phyloP scores from a whole-genome alignment of 2,329 filamentous ascomycete species.

The Aureobasidium subglaciale region DNA sequence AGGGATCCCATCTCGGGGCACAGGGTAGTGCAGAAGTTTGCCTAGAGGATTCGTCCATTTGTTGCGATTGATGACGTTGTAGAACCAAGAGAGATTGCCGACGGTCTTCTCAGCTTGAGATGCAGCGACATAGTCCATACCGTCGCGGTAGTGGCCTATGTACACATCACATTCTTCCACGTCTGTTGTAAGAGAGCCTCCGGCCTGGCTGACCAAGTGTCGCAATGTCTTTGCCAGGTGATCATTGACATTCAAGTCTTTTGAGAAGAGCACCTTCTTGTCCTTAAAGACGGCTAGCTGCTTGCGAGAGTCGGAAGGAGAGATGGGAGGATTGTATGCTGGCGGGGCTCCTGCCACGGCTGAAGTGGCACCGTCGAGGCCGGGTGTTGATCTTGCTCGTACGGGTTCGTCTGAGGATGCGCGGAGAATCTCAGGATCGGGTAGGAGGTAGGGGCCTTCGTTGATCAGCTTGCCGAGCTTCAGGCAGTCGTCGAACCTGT shows the following conservation, averaged over 20 bases:
- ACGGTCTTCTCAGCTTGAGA: constrained; percentile 73
- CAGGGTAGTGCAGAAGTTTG: constrained; percentile 81
- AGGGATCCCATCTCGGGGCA: constrained; percentile 67
- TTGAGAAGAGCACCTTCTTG: constrained; percentile 69
- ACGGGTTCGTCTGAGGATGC: constrained; percentile 19
- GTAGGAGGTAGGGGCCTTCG: constrained; percentile 77
- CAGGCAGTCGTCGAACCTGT: constrained; percentile 79
- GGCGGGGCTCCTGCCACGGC: constrained; percentile 39
- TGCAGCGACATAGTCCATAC: constrained; percentile 67
- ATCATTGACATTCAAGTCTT: constrained; percentile 63
- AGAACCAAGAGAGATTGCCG: constrained; percentile 90
- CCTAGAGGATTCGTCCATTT: constrained; percentile 79
- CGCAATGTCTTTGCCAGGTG: constrained; percentile 62
- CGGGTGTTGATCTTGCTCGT: constrained; percentile 26
- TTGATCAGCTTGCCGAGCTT: constrained; percentile 87
- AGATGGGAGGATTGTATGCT: constrained; percentile 28
- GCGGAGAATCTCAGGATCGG: constrained; percentile 72
- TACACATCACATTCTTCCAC: constrained; percentile 72
- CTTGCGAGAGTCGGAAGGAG: constrained; percentile 38
- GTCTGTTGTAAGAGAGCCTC: constrained; percentile 59
- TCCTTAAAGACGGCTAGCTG: constrained; percentile 68
- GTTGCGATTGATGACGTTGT: constrained; percentile 81
- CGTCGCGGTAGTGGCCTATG: constrained; percentile 81
- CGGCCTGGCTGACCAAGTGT: constrained; percentile 63
- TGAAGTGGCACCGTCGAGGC: constrained; percentile 61